phyloP scores from a whole-genome alignment of 169 alveolate genomes.

The Amoebophrya sp. region DNA sequence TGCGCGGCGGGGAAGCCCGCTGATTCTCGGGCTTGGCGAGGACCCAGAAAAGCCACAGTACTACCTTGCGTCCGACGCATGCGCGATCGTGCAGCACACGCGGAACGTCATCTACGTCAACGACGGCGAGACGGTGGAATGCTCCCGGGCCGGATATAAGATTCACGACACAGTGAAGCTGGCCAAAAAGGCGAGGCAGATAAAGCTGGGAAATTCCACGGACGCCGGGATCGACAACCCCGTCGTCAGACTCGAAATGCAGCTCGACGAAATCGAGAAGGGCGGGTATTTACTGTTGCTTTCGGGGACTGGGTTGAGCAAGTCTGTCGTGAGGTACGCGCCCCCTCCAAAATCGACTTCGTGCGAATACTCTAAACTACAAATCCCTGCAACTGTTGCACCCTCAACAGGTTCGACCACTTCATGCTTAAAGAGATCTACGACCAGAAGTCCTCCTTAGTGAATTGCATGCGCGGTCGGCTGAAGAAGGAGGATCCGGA shows the following conservation, averaged over 20 bases:
- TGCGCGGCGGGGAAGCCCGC: conserved; percentile 76
- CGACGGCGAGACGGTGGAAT: conserved; percentile 13
- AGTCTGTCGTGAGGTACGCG: too few species aligned
- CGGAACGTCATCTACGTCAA: neutral
- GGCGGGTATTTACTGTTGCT: conserved; percentile 2
- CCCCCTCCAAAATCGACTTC: neutral
- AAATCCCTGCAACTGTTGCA: neutral
- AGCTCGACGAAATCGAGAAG: conserved; percentile 12
- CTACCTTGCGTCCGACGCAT: conserved; percentile 17
- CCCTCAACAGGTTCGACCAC: neutral
- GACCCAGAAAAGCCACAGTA: neutral
- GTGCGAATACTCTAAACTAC: neutral
- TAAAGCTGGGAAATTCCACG: neutral
- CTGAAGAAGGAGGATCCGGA: neutral
- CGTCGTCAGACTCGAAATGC: neutral
- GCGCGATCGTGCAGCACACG: conserved; percentile 18
- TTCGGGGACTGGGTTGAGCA: too few species aligned
- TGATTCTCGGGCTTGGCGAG: conserved; percentile 49
- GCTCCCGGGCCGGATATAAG: neutral
- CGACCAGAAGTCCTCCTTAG: conserved; percentile 29
- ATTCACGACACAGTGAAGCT: neutral
- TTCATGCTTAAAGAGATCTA: conserved; percentile 17
- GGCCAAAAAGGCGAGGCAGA: neutral
- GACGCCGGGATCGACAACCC: conserved; percentile 12
- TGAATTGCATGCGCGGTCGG: conserved; percentile 23